Evolutionary conservation across 257 asterid species (phyloP).

Genomic region (Petunia axillaris): DNA sequence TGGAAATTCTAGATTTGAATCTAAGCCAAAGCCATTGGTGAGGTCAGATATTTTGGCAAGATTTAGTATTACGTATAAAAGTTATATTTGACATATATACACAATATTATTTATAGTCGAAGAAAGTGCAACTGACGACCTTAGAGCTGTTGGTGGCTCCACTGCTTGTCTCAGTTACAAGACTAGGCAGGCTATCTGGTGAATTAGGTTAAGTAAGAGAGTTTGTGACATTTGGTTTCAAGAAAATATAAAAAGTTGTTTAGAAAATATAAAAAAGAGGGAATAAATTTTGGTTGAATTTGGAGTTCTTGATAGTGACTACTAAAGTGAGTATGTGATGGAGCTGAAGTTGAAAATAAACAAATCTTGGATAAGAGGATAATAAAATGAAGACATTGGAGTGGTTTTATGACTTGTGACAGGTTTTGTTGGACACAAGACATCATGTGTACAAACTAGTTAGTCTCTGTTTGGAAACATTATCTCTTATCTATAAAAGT

Average conservation of each 20-base stretch:
- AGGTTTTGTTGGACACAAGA: constrained; percentile 24
- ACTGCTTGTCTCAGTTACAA: too few species aligned
- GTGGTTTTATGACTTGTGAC: neutral
- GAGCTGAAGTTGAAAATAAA: neutral
- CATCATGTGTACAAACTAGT: constrained; percentile 22
- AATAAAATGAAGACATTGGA: neutral
- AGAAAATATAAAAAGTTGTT: neutral
- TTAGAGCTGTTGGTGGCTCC: too few species aligned
- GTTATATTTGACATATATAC: too few species aligned
- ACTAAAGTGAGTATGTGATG: neutral
- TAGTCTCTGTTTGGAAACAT: constrained; percentile 22
- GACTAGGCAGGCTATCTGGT: neutral
- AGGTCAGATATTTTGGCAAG: too few species aligned
- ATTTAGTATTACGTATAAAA: too few species aligned
- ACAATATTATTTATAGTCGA: too few species aligned
- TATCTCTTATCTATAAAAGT: constrained; percentile 3
- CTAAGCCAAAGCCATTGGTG: neutral
- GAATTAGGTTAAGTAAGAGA: neutral
- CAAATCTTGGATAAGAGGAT: neutral
- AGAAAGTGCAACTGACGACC: too few species aligned
- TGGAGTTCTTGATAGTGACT: constrained; percentile 20
- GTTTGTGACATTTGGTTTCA: too few species aligned
- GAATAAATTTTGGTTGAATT: neutral
- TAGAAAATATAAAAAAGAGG: neutral
- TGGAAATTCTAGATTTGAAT: neutral